phyloP scores from a whole-genome alignment of 1,284 basidiomycete genomes.

The Coniophora puteana region DNA sequence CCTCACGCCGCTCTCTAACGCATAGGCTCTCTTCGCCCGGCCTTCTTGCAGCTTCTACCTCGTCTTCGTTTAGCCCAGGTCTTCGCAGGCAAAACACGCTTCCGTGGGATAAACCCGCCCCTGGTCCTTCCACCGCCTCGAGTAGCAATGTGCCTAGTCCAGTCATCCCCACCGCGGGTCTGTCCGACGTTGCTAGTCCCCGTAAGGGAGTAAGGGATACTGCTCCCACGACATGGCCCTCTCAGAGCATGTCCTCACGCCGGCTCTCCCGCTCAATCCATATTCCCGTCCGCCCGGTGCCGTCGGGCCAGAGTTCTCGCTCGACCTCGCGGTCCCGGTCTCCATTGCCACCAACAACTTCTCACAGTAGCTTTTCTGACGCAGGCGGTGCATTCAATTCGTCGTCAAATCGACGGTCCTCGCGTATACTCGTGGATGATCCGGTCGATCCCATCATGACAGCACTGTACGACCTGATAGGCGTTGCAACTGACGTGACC shows the following conservation, averaged over 20 bases:
- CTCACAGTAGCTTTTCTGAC: constrained; percentile 63
- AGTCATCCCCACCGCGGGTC: constrained; percentile 48
- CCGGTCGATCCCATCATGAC: constrained; percentile 89
- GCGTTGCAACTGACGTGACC: constrained; percentile 91
- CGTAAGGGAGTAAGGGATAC: constrained; percentile 53
- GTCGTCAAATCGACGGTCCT: constrained; percentile 65
- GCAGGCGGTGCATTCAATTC: constrained; percentile 43
- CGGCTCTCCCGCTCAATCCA: constrained; percentile 79
- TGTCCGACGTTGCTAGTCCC: constrained; percentile 60
- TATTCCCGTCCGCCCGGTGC: constrained; percentile 63
- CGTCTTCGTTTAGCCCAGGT: constrained; percentile 60
- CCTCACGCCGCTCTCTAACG: constrained; percentile 41
- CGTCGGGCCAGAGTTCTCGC: constrained; percentile 83
- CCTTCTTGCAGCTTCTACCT: constrained; percentile 56
- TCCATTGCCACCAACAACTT: constrained; percentile 77
- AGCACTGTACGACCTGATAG: constrained; percentile 89
- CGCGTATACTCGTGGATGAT: constrained; percentile 70
- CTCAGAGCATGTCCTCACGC: constrained; percentile 57
- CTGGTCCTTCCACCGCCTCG: constrained; percentile 50
- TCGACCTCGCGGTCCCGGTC: constrained; percentile 95
- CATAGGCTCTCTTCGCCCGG: constrained; percentile 53
- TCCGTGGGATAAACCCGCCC: constrained; percentile 62
- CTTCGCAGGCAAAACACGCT: constrained; percentile 61
- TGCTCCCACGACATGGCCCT: constrained; percentile 52
- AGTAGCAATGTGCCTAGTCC: constrained; percentile 39